Conservation (phyloP, 495 filamentous ascomycete species). For the Talaromyces proteolyticus region DNA sequence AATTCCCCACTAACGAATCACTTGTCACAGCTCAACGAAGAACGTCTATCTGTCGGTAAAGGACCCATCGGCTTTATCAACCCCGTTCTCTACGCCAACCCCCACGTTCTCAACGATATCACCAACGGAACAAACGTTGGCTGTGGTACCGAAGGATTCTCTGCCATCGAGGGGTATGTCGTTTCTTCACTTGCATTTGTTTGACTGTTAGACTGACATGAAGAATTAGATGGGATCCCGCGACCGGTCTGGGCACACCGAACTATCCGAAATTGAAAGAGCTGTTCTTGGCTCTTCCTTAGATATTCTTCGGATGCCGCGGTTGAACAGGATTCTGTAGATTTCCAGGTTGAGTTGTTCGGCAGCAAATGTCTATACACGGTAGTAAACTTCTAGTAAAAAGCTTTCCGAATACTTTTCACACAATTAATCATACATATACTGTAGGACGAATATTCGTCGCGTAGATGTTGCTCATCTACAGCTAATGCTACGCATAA, state of each 20-base stretch:
- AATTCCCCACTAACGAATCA: background rate
- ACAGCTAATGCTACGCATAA: too few relatives aligned
- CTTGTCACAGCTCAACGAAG: conserved; percentile 47
- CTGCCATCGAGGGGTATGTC: conserved; percentile 26
- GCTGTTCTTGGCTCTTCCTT: conserved; percentile 20
- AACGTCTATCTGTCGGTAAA: conserved; percentile 49
- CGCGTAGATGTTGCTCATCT: too few relatives aligned
- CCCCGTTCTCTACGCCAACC: conserved; percentile 41
- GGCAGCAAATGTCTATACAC: too few relatives aligned
- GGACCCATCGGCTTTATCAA: conserved; percentile 53
- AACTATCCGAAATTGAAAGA: conserved; percentile 30
- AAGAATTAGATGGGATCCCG: conserved; percentile 34
- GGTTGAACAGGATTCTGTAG: too few relatives aligned
- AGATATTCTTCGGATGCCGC: too few relatives aligned
- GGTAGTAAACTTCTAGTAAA: too few relatives aligned
- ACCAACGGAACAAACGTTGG: conserved; percentile 39
- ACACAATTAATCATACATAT: too few relatives aligned
- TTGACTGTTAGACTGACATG: background rate
- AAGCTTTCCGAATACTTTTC: too few relatives aligned
- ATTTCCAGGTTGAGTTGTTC: too few relatives aligned
- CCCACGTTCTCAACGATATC: conserved; percentile 43
- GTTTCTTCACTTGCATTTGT: background rate
- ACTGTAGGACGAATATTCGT: too few relatives aligned
- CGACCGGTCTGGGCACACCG: conserved; percentile 41
- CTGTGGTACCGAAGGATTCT: conserved; percentile 45